Evolutionary conservation across 2,329 filamentous ascomycete genomes (phyloP), one percentile per base, ranked within the genome.

Genomic region (Aspergillus sp.): DNA sequence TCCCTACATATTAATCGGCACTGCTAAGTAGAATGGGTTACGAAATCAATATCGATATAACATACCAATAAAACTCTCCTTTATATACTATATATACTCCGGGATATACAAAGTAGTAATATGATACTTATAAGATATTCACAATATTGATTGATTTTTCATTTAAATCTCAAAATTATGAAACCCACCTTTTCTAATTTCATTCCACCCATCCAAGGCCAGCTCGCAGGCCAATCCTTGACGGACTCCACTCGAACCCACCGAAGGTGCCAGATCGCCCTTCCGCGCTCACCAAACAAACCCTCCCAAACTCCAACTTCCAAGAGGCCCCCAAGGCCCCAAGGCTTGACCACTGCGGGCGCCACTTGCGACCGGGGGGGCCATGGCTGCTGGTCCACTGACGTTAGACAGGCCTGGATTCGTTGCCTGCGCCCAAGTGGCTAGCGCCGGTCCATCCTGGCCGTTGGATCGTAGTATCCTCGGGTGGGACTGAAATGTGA

Each of bases 401-500:
- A 65, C 58, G 63, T 66, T 65, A 56, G 54, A 60, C 57, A 56
- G 61, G 25, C 59, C 55, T 59, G 62, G 58, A 64, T 61, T 64
- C 59, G 54, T 59, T 62, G 32, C 56, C 60, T 61, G 41, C 54
- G 57, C 54, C 57, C 60, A 60, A 60, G 51, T 52, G 58, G 50
- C 57, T 65, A 62, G 63, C 55, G 63, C 47, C 59, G 56, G 57
- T 59, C 59, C 64, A 64, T 66, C 64, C 61, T 62, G 50, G 65
- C 65, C 65, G 65, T 67, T 67, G 64, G 64, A 64, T 66, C 62
- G 63, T 48, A 66, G 63, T 48, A 66, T 47, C 53, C 21, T 44
- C 15, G 42, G 61, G 64, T 62, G 61, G 63, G 57, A 58, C 62
- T 53, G 39, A 32, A 57, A 58, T 53, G 57, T 62, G 60, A 62